These are phyloP conservation scores for Flaveria robusta DNA, from an alignment of 129 eudicot species.

Conservation along the genomic window DNA sequence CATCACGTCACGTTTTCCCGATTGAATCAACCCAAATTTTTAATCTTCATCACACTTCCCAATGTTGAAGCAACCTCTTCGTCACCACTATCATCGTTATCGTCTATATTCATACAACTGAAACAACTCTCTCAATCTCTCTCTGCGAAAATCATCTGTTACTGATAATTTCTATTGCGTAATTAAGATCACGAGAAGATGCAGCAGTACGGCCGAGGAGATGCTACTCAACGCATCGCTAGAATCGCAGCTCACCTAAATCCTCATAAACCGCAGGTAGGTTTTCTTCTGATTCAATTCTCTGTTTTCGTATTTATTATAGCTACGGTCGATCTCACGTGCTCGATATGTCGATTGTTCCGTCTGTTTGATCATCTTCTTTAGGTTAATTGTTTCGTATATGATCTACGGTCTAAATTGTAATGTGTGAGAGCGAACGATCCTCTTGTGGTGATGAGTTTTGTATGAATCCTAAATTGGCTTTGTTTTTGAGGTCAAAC, in stretches of 20 bases:
- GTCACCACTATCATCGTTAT: constrained; percentile 17
- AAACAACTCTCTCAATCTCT: not conserved
- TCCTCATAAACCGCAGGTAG: constrained; percentile 70
- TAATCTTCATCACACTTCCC: constrained; percentile 37
- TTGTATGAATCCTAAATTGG: not conserved
- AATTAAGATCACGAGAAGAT: constrained; percentile 16
- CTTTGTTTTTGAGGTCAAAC: not conserved
- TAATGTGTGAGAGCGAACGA: not conserved
- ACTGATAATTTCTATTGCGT: constrained; percentile 8
- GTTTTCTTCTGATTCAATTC: constrained; percentile 29
- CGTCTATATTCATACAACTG: constrained; percentile 7
- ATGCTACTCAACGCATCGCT: constrained; percentile 66
- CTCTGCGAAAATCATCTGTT: not conserved
- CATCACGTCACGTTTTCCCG: constrained; percentile 26
- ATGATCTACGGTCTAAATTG: constrained; percentile 5
- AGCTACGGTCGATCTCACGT: not conserved
- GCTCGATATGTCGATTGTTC: not conserved
- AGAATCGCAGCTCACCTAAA: constrained; percentile 77
- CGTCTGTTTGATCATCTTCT: not conserved
- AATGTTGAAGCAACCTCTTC: constrained; percentile 21
- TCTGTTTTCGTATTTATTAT: not conserved
- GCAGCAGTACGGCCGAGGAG: constrained; percentile 42
- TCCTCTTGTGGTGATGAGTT: not conserved
- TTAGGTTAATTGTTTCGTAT: not conserved
- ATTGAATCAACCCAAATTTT: not conserved